phyloP scores from a whole-genome alignment of 2,329 filamentous ascomycete genomes.

The Aspergillus neotritici region DNA sequence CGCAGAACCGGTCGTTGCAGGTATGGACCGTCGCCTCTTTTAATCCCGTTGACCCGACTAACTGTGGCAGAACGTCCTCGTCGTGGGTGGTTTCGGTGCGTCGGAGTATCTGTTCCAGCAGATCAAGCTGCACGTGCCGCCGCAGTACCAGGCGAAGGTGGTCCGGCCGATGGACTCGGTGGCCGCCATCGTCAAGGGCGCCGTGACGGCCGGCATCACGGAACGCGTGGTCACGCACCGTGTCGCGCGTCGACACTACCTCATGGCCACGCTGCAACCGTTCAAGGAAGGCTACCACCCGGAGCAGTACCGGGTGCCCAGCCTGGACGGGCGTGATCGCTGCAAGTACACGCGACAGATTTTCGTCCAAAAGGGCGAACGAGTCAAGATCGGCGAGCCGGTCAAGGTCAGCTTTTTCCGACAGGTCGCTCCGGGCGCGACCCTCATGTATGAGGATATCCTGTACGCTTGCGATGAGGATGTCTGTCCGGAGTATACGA shows the following conservation, averaged over 20 bases:
- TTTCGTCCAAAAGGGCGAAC: constrained; percentile 96
- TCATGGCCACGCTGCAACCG: constrained; percentile 97
- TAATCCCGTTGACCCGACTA: constrained; percentile 9
- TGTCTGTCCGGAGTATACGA: constrained; percentile 96
- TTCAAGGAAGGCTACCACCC: constrained; percentile 99
- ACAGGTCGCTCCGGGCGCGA: constrained; percentile 93
- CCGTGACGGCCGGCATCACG: constrained; percentile 94
- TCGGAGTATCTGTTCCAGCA: constrained; percentile 99
- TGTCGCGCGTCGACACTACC: constrained; percentile 93
- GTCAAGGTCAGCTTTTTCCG: constrained; percentile 99
- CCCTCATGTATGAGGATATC: constrained; percentile 98
- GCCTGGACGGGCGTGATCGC: constrained; percentile 90
- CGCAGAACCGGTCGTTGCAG: constrained; percentile 87
- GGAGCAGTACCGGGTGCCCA: constrained; percentile 94
- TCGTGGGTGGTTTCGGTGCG: constrained; percentile 96
- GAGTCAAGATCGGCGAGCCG: constrained; percentile 97
- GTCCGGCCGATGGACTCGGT: constrained; percentile 98
- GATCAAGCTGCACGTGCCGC: constrained; percentile 96
- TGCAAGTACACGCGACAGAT: constrained; percentile 99
- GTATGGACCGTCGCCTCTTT: constrained; percentile 35
- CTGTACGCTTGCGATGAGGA: constrained; percentile 97
- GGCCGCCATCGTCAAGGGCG: constrained; percentile 95
- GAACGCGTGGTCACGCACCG: constrained; percentile 95
- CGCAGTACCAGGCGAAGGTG: constrained; percentile 97
- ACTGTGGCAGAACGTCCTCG: constrained; percentile 68